Conservation (phyloP, 345 rosid genomes). For the Eucalyptus sp. region DNA sequence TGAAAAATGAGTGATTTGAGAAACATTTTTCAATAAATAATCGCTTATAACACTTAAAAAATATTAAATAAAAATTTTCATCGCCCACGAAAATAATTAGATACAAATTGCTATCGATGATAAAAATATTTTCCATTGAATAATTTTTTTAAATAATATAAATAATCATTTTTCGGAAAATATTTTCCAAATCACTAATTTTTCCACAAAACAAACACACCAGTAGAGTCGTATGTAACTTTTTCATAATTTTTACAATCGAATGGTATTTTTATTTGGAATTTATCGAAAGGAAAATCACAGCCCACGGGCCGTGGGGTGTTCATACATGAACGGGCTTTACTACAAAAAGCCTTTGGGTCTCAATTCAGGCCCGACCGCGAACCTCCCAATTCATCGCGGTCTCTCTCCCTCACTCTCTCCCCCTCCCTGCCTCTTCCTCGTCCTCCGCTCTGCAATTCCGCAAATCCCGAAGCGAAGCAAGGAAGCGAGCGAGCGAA, state of each 20-base stretch:
- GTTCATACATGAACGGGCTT: neutral
- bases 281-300: neutral
- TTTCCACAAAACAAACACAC: too few relatives aligned
- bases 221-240: neutral
- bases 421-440: neutral
- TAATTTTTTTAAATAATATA: fast-evolving
- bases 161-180: too few relatives aligned
- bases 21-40: too few relatives aligned
- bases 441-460: neutral
- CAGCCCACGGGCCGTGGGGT: neutral
- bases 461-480: neutral
- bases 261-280: neutral
- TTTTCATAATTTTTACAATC: neutral
- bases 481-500: neutral
- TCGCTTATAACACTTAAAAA: fast-evolving
- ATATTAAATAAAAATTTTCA: too few relatives aligned
- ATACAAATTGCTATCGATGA: neutral
- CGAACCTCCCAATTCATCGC: neutral
- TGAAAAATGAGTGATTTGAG: too few relatives aligned
- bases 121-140: neutral
- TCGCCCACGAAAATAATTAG: fast-evolving
- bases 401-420: neutral
- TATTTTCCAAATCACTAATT: too few relatives aligned
- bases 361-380: neutral
- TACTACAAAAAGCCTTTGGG: neutral